These are phyloP conservation scores for Athelia sp. DNA, from an alignment of 1,284 basidiomycete species.

Conservation along the genomic window DNA sequence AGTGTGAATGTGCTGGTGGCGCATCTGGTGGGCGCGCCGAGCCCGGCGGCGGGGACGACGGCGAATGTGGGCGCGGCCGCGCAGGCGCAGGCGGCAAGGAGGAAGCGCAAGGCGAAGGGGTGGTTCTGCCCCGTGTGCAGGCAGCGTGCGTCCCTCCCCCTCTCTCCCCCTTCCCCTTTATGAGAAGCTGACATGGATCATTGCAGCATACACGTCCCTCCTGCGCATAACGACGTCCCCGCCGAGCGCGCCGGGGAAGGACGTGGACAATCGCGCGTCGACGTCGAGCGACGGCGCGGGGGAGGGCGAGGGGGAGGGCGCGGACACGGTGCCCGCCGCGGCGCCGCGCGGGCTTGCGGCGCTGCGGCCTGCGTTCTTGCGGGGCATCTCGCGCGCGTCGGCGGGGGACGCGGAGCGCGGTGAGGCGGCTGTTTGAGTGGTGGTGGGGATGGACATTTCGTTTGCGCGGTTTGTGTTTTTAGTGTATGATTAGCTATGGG, in stretches of 20 bases:
- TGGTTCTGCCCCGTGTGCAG: constrained; percentile 94
- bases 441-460: background rate
- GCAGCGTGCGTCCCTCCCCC: constrained; percentile 56
- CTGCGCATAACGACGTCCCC: constrained; percentile 77
- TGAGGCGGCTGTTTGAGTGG: background rate
- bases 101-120: constrained; percentile 88
- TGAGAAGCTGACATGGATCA: background rate
- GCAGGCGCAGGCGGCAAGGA: constrained; percentile 36
- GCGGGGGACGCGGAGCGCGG: constrained; percentile 1
- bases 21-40: background rate
- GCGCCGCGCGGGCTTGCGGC: constrained; percentile 24
- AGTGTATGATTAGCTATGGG: too few relatives aligned
- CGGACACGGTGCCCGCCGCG: constrained; percentile 4
- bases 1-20: constrained; percentile 3
- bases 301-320: constrained; percentile 15
- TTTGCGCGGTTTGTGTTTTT: too few relatives aligned
- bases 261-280: constrained; percentile 27
- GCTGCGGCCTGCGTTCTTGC: constrained; percentile 27
- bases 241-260: constrained; percentile 37
- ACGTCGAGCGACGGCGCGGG: constrained; percentile 29
- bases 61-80: constrained; percentile 17
- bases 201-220: constrained; percentile 79
- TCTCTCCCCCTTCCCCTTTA: background rate
- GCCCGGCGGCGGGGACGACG: constrained; percentile 12
- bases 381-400: constrained; percentile 14